Evolutionary conservation across 345 rosid species (phyloP).

Genomic region (Eucalyptus decipiens): DNA sequence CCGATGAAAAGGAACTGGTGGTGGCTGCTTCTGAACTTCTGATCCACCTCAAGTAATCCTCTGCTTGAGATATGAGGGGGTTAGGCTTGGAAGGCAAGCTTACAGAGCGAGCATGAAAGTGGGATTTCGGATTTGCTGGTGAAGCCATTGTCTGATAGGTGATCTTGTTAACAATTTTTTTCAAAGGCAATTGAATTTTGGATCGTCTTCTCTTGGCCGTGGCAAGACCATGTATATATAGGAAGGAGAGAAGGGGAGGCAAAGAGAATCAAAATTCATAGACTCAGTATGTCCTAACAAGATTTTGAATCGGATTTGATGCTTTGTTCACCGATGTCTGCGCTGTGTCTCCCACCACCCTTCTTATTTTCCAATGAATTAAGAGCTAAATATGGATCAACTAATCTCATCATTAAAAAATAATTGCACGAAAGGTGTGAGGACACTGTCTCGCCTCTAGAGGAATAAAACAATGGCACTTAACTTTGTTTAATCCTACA

Average conservation of each 20-base stretch:
- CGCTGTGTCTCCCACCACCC: neutral
- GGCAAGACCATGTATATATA: neutral
- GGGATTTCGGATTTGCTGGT: neutral
- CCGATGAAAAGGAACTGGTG: neutral
- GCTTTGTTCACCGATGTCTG: neutral
- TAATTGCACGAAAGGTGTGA: neutral
- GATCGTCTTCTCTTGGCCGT: neutral
- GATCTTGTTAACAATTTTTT: neutral
- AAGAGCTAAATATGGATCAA: neutral
- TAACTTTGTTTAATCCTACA: neutral
- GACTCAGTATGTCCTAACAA: neutral
- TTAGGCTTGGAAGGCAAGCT: constrained; percentile 30
- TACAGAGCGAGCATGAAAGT: constrained; percentile 13
- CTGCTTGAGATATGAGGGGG: constrained; percentile 5
- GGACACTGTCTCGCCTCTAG: neutral
- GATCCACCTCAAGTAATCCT: constrained; percentile 12
- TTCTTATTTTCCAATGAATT: neutral
- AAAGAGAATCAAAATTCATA: neutral
- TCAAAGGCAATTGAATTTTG: neutral
- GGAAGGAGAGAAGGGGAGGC: neutral
- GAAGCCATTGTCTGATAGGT: neutral
- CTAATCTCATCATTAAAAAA: neutral
- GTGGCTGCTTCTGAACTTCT: neutral
- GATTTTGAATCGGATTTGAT: neutral
- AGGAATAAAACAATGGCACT: neutral